Base-by-base conservation (phyloP, 768 basidiomycete genomes). In the Hygrophorus russula region DNA sequence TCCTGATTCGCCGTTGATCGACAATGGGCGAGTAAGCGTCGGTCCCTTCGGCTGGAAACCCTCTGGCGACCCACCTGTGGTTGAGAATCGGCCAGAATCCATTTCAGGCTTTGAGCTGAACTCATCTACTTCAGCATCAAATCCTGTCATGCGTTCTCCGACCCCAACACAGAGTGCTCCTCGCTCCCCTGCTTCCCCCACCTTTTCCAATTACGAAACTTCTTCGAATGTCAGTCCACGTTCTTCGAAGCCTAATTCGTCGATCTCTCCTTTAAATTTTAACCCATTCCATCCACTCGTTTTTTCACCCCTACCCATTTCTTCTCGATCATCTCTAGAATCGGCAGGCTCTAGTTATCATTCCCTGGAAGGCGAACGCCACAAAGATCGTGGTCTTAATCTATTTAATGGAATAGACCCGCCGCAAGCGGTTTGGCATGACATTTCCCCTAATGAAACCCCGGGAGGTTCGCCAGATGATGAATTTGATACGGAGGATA, bases 261-360 rank as follows among this genome's bases (percentile, higher is more conserved):
- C 69, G 14, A 63, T 69, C 33, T 71, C 73, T 39, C 75, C 77
- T 38, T 71, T 73, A 56, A 62, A 70, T 37, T 64, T 73, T 20
- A 67, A 65, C 36, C 59, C 72, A 29, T 73, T 72, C 29, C 73
- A 76, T 42, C 71, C 74, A 1, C 70, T 82, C 40, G 65, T 80
- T n/a, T 71, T 89, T 41, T 78, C 81, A 30, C 79, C 83, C 3
- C 61, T 82, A 13, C 72, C 71, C 12, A 88, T 80, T 49, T 82
- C 83, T 5, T 89, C 87, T 20, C 73, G 79, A 20, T 83, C 85
- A 11, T 90, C 88, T 5, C 62, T 90, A 15, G 83, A 80, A 46
- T 88, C 86, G 8, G 71, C 69, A 29, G 85, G 88, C 12, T 91
- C 88, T 2, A 90, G 88, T 59, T 90, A 85, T 58, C 86, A 89